These are phyloP conservation scores for Vigna angularis DNA, from an alignment of 306 rosid genomes.

Conservation along the genomic window DNA sequence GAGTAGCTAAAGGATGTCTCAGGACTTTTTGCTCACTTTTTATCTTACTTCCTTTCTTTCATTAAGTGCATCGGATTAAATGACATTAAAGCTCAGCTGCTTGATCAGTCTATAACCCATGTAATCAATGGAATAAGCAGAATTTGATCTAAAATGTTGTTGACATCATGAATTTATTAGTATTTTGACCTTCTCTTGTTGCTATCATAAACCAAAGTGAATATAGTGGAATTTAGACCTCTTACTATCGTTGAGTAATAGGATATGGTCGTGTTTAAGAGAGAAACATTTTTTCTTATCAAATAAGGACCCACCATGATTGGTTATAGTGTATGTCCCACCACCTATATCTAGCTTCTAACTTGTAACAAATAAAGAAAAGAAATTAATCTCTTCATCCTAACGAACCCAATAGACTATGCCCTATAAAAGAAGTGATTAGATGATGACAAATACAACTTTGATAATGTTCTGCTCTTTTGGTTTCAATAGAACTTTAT, in stretches of 20 bases:
- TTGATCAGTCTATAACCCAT: background rate
- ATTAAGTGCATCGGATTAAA: slow-evolving; percentile 17
- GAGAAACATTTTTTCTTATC: background rate
- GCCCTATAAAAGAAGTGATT: background rate
- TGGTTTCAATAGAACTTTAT: background rate
- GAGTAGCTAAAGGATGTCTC: slow-evolving; percentile 24
- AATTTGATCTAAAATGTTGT: background rate
- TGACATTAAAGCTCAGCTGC: slow-evolving; percentile 5
- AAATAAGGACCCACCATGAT: background rate
- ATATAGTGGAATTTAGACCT: background rate
- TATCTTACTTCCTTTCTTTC: slow-evolving; percentile 18
- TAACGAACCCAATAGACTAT: background rate
- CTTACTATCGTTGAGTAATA: background rate
- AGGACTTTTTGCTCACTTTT: background rate
- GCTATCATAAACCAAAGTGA: background rate
- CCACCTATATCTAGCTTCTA: background rate
- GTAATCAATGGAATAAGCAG: background rate
- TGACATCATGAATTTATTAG: background rate
- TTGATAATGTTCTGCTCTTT: background rate
- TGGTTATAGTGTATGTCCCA: background rate
- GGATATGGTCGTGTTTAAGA: background rate
- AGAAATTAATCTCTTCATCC: background rate
- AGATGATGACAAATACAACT: background rate
- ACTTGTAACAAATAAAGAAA: background rate
- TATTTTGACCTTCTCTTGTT: background rate